phyloP scores from a whole-genome alignment of 306 rosid species.

The Carpinus viminea region DNA sequence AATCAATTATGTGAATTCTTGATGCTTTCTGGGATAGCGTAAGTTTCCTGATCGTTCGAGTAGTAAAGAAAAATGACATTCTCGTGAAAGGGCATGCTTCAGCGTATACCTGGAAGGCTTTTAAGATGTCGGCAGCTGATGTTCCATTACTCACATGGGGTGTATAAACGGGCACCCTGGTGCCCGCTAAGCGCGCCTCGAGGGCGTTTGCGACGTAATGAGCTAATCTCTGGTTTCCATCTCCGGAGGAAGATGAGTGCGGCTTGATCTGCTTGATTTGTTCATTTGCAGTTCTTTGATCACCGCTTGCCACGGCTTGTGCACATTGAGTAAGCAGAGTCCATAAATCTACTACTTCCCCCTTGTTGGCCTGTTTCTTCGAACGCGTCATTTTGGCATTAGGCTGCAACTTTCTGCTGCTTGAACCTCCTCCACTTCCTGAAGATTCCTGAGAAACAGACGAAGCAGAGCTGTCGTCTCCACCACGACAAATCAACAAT shows the following conservation, averaged over 20 bases:
- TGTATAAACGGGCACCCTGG: constrained; percentile 38
- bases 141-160: constrained; percentile 16
- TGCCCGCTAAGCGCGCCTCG: constrained; percentile 53
- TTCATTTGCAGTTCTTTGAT: constrained; percentile 58
- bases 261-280: constrained; percentile 58
- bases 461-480: constrained; percentile 18
- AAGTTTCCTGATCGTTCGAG: constrained; percentile 38
- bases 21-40: constrained; percentile 34
- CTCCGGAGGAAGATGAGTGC: constrained; percentile 58
- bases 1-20: constrained; percentile 61
- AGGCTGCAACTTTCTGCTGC: constrained; percentile 6
- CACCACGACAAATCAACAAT: constrained; percentile 31
- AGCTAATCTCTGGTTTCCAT: constrained; percentile 66
- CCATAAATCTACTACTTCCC: constrained; percentile 54
- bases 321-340: constrained; percentile 71
- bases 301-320: constrained; percentile 63
- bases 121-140: constrained; percentile 55
- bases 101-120: constrained; percentile 54
- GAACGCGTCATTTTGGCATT: constrained; percentile 33
- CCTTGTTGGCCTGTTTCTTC: constrained; percentile 36
- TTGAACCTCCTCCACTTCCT: too few species aligned
- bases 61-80: constrained; percentile 45
- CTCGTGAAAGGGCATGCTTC: constrained; percentile 57
- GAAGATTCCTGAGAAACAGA: too few species aligned
- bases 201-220: constrained; percentile 70